Conservation (phyloP, 805 yeast genomes). For the Candida awuae region DNA sequence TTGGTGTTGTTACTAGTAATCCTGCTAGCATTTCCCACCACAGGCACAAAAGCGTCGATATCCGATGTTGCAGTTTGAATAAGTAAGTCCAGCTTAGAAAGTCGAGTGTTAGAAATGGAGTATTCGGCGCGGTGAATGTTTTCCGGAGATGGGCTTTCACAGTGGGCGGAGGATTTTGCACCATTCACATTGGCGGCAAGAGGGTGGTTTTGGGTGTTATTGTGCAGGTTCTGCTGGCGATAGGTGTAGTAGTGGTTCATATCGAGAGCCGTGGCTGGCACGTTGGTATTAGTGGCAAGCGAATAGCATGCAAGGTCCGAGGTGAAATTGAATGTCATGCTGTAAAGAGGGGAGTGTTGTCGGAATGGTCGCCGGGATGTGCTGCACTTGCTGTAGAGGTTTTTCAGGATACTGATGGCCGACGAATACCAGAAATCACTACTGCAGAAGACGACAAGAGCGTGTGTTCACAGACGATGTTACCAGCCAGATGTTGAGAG, state of each 20-base stretch:
- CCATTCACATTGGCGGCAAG: conserved; percentile 3
- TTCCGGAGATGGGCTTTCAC: neutral
- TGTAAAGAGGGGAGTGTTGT: conserved; percentile 1
- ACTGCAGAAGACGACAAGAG: too few species aligned
- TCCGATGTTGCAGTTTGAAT: conserved; percentile 29
- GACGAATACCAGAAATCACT: too few species aligned
- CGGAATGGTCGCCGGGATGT: too few species aligned
- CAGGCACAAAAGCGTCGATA: too few species aligned
- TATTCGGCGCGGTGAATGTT: neutral
- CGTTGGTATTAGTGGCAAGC: conserved; percentile 22
- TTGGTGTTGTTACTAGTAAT: too few species aligned
- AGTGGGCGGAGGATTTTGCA: neutral
- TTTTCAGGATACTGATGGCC: too few species aligned
- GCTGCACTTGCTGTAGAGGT: too few species aligned
- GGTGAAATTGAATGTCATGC: conserved; percentile 14
- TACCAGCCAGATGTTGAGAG: too few species aligned
- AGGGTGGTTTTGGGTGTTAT: conserved; percentile 8
- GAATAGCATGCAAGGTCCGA: conserved; percentile 28
- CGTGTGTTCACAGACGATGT: too few species aligned
- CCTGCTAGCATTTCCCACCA: too few species aligned
- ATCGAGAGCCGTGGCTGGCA: conserved; percentile 18
- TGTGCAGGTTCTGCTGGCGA: conserved; percentile 11
- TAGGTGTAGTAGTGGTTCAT: conserved; percentile 18
- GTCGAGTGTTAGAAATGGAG: neutral
- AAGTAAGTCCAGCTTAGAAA: conserved; percentile 24